Evolutionary conservation across 2,329 filamentous ascomycete species (phyloP), one percentile per base, ranked within the genome.

Genomic region (Nemania diffusa): DNA sequence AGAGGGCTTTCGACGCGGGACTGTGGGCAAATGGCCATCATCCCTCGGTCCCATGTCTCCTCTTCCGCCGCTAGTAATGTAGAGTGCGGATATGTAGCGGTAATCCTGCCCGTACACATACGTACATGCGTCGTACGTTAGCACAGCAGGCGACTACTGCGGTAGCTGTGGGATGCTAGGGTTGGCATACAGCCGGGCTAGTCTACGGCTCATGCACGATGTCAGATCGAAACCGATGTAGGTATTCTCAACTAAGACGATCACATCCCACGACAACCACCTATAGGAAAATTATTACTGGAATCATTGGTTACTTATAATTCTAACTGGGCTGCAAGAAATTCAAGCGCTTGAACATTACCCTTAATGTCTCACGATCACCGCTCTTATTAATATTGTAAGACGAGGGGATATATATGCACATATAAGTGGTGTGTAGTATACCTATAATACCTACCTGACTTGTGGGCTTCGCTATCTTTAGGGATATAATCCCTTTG

Each of bases 61-160:
- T 67, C 69, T 74, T 72, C 73, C 72, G 70, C 70, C 70, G 74
- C 74, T 75, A 76, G 69, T 74, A 72, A 77, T 76, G 75, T 77
- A 69, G 70, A 74, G 75, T 76, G 75, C 75, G 75, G 75, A 74
- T 77, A 77, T 75, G 74, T 76, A 72, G 70, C 69, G 67, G 69
- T 66, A 73, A 73, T 75, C 71, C 72, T 73, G 71, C 71, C 70
- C 69, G 71, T 72, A 65, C 71, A 69, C 68, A 69, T 68, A 72
- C 62, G 40, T 71, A 73, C 71, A 67, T 76, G 70, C 70, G 72
- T 70, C 71, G 61, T 68, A 64, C 68, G 66, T 70, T 73, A 70
- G 69, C 67, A 73, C 69, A 71, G 65, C 72, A 73, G 69, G 68
- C 60, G 65, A 69, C 65, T 67, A 64, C 67, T 70, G 63, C 65